phyloP scores from a whole-genome alignment of 805 yeast genomes.

The Middelhovenomyces tepae region DNA sequence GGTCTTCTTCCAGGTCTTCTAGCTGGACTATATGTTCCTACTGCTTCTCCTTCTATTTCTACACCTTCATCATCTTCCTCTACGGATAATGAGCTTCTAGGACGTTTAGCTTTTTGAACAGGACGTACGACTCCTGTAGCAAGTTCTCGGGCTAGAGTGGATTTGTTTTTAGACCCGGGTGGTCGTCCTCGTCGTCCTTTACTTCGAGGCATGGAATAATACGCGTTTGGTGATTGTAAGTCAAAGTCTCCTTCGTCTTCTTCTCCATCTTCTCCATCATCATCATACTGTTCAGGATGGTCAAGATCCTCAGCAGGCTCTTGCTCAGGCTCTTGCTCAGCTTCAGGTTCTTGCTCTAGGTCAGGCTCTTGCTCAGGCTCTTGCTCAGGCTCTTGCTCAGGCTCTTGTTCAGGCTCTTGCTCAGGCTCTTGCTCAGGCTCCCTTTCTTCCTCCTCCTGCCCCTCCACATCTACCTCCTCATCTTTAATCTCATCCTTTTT shows the following conservation, averaged over 20 bases:
- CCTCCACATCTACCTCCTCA: conserved; percentile 11
- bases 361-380: conserved; percentile 20
- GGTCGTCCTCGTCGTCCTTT: conserved; percentile 27
- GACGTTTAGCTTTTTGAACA: conserved; percentile 1
- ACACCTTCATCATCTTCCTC: conserved; percentile 15
- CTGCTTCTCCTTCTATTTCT: conserved; percentile 14
- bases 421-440: conserved; percentile 9
- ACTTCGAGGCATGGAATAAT: conserved; percentile 11
- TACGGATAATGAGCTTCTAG: conserved; percentile 7
- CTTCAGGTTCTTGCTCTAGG: background rate
- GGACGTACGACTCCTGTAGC: conserved; percentile 1
- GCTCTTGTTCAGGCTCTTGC: conserved; percentile 9
- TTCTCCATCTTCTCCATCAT: conserved; percentile 2
- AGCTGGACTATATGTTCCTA: background rate
- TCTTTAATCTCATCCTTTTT: no score
- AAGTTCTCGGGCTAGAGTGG: conserved; percentile 15
- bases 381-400: conserved; percentile 14
- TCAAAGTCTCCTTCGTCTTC: background rate
- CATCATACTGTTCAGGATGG: background rate
- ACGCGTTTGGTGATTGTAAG: conserved; percentile 10
- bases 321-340: background rate
- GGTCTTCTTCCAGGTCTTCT: conserved; percentile 8
- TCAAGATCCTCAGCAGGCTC: background rate
- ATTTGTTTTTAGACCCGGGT: conserved; percentile 24
- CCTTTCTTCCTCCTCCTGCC: conserved; percentile 12